phyloP scores from a whole-genome alignment of 192 early-diverging fungal genomes.

The Coemansia sp. region DNA sequence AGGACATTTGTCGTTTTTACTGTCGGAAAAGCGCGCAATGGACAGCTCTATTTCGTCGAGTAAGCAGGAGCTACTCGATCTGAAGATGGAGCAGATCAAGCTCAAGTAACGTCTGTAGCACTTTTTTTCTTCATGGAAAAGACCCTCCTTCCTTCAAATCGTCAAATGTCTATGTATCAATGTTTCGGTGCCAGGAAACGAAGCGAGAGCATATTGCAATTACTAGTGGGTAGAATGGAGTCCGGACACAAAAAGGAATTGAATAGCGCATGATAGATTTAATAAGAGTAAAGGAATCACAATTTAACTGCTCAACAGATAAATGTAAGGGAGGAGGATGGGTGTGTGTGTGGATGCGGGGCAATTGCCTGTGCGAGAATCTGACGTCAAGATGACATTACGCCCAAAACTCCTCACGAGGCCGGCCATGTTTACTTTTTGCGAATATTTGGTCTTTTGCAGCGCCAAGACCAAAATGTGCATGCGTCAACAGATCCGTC shows the following conservation, averaged over 20 bases:
- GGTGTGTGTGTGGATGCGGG: no score
- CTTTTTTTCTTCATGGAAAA: background rate
- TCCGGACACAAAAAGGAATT: background rate
- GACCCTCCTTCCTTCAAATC: background rate
- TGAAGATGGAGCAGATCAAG: slow-evolving; percentile 47
- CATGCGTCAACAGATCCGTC: no score
- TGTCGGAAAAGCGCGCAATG: slow-evolving; percentile 45
- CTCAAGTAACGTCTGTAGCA: slow-evolving; percentile 15
- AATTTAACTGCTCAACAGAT: background rate
- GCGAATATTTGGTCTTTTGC: no score
- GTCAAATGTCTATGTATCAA: background rate
- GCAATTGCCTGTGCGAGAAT: background rate
- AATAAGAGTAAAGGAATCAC: background rate
- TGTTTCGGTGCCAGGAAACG: no score
- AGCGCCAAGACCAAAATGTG: no score
- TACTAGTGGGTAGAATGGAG: no score
- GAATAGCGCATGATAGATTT: background rate
- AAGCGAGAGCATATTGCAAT: no score
- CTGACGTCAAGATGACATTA: no score
- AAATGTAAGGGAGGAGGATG: background rate
- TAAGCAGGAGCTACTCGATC: slow-evolving; percentile 46
- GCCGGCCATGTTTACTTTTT: no score
- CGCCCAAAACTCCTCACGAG: no score
- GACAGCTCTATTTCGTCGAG: slow-evolving; percentile 40
- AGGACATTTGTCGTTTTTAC: slow-evolving; percentile 45